These are phyloP conservation scores for Cystofilobasidium capitatum DNA, from an alignment of 768 basidiomycete species.

Conservation along the genomic window DNA sequence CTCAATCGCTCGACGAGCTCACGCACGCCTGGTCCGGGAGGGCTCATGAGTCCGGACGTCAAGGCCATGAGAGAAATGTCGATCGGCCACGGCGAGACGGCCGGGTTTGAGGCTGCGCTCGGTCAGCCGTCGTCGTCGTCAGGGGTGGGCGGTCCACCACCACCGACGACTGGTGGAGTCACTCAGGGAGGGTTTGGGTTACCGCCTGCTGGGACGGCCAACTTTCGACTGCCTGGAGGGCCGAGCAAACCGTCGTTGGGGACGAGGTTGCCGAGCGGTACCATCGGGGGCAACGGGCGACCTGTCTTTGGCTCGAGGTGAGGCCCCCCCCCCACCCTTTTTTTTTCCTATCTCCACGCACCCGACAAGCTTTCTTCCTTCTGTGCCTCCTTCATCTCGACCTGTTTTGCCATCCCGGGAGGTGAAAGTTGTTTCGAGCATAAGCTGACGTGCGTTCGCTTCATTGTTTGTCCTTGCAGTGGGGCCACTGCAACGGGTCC, in stretches of 20 bases:
- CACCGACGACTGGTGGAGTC: neutral
- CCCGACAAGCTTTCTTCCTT: neutral
- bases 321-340: neutral
- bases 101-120: too few species aligned
- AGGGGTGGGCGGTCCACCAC: neutral
- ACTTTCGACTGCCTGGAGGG: neutral
- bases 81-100: neutral
- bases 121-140: neutral
- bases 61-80: neutral
- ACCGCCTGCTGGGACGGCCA: too few species aligned
- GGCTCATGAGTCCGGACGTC: neutral
- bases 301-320: neutral
- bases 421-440: too few species aligned
- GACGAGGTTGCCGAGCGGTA: neutral
- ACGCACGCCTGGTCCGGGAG: neutral
- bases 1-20: neutral
- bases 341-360: too few species aligned
- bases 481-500: too few species aligned
- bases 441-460: too few species aligned
- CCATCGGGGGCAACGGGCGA: neutral
- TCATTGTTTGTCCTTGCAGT: too few species aligned
- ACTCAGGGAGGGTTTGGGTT: too few species aligned
- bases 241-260: neutral
- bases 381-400: neutral
- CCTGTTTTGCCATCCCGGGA: too few species aligned